phyloP scores from a whole-genome alignment of 2,329 filamentous ascomycete species.

The Bipolaris sorokiniana region DNA sequence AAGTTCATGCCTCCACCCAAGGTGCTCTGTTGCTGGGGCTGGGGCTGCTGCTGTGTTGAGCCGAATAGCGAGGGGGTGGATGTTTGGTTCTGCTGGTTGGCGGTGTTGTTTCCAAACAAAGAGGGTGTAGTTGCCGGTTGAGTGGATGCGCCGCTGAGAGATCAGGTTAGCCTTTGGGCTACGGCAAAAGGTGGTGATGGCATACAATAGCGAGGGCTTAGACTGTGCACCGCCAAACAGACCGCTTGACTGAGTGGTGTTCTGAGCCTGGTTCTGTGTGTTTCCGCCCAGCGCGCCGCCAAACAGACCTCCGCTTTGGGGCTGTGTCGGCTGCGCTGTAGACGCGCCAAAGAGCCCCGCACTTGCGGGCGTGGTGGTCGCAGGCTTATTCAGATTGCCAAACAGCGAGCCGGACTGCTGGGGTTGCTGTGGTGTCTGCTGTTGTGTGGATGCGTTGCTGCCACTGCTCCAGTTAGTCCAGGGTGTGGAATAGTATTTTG shows the following conservation, averaged over 20 bases:
- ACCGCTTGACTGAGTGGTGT: conserved; percentile 37
- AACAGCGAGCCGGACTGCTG: conserved; percentile 43
- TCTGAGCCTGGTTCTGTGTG: conserved; percentile 33
- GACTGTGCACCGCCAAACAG: conserved; percentile 42
- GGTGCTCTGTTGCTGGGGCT: conserved; percentile 39
- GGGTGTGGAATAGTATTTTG: neutral
- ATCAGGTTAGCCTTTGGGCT: conserved; percentile 37
- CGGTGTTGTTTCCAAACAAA: conserved; percentile 39
- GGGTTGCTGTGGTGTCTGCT: conserved; percentile 33
- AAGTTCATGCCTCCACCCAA: conserved; percentile 44
- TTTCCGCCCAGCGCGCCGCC: conserved; percentile 42
- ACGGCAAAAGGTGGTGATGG: conserved; percentile 13
- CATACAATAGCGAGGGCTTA: conserved; percentile 50
- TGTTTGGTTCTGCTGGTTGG: conserved; percentile 38
- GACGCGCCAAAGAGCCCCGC: conserved; percentile 47
- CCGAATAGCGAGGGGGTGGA: conserved; percentile 43
- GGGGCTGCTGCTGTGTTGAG: conserved; percentile 33
- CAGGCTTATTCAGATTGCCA: conserved; percentile 45
- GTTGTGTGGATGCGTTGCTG: conserved; percentile 39
- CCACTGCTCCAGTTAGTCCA: conserved; percentile 39
- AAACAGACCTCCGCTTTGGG: conserved; percentile 41
- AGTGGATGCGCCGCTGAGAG: conserved; percentile 43
- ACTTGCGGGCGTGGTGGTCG: conserved; percentile 30
- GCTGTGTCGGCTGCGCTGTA: conserved; percentile 34
- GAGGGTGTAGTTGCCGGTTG: conserved; percentile 39